Percentiles rank a stretch among this genome's conserved stretches.
Evolutionary conservation across 2,329 filamentous ascomycete genomes (phyloP).

Genomic region (Penicillium sp.): DNA sequence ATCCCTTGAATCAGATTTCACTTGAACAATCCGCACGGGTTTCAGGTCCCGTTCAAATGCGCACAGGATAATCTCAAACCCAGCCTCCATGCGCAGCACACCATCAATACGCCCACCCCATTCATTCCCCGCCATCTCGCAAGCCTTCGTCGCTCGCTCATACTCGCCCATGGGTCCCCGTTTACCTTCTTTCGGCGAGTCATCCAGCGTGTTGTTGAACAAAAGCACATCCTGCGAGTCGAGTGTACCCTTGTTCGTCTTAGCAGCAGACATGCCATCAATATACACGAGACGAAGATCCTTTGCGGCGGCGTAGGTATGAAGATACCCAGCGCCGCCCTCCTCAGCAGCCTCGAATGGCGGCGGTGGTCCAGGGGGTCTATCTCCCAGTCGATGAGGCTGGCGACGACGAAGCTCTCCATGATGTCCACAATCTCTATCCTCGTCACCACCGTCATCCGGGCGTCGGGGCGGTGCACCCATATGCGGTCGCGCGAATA

Average conservation of each 20-base stretch:
- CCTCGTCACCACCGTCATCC: neutral
- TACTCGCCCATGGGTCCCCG: constrained; percentile 42
- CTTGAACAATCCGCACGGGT: constrained; percentile 36
- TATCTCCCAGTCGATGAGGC: neutral
- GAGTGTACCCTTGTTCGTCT: constrained; percentile 65
- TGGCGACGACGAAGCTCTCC: constrained; percentile 16
- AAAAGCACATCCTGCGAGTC: constrained; percentile 68
- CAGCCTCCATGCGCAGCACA: constrained; percentile 67
- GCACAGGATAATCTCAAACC: constrained; percentile 72
- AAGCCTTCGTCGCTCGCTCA: constrained; percentile 58
- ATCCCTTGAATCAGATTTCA: constrained; percentile 12
- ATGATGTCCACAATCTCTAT: constrained; percentile 1
- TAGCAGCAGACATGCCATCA: constrained; percentile 70
- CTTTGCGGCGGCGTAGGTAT: constrained; percentile 64
- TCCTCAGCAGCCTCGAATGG: constrained; percentile 2
- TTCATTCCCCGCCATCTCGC: constrained; percentile 53
- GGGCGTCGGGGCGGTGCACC: constrained; percentile 12
- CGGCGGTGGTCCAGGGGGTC: neutral
- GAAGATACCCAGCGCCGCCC: constrained; percentile 58
- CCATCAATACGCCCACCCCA: constrained; percentile 62
- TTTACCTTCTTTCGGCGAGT: neutral
- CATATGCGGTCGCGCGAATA: constrained; percentile 55
- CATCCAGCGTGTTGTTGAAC: constrained; percentile 39
- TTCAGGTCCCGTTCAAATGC: constrained; percentile 55
- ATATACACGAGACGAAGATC: constrained; percentile 66